Percentiles rank a stretch among this genome's conserved stretches.
These are phyloP conservation scores for Tympanopsis confertula DNA, from an alignment of 2,329 filamentous ascomycete species.

Conservation along the genomic window DNA sequence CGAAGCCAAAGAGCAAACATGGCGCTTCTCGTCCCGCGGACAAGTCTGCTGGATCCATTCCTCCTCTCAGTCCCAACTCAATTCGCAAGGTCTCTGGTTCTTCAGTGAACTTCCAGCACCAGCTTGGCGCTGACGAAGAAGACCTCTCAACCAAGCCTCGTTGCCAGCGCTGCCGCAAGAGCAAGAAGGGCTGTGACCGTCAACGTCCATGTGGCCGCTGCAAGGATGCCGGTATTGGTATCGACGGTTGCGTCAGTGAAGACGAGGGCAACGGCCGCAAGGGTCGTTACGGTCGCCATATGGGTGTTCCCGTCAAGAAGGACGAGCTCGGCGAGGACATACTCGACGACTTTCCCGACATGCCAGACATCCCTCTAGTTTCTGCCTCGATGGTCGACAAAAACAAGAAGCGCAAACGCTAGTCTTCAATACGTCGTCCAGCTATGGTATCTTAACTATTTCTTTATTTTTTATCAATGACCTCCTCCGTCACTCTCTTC, in stretches of 20 bases:
- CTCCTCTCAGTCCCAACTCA: constrained; percentile 32
- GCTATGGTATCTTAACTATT: constrained; percentile 1
- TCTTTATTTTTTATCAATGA: not conserved
- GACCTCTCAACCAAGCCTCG: constrained; percentile 90
- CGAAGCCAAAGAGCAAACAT: not conserved
- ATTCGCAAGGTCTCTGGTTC: constrained; percentile 61
- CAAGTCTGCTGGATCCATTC: constrained; percentile 18
- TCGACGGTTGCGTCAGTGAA: constrained; percentile 91
- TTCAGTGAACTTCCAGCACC: constrained; percentile 53
- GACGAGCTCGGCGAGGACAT: constrained; percentile 30
- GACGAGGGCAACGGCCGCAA: constrained; percentile 96
- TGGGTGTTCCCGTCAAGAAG: constrained; percentile 54
- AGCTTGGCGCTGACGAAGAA: constrained; percentile 62
- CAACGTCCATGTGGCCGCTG: constrained; percentile 91
- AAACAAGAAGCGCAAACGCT: constrained; percentile 62
- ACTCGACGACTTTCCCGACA: constrained; percentile 13
- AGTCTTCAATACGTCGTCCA: constrained; percentile 5
- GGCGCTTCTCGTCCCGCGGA: constrained; percentile 5
- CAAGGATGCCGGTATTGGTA: constrained; percentile 85
- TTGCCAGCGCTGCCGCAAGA: constrained; percentile 96
- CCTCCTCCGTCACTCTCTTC: too few relatives aligned
- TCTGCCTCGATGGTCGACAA: constrained; percentile 33
- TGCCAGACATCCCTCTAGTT: constrained; percentile 3
- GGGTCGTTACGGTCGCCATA: constrained; percentile 71
- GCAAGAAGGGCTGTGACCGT: constrained; percentile 97